Base-by-base conservation (phyloP, 805 yeast genomes). In the Starmerella vaccinii region DNA sequence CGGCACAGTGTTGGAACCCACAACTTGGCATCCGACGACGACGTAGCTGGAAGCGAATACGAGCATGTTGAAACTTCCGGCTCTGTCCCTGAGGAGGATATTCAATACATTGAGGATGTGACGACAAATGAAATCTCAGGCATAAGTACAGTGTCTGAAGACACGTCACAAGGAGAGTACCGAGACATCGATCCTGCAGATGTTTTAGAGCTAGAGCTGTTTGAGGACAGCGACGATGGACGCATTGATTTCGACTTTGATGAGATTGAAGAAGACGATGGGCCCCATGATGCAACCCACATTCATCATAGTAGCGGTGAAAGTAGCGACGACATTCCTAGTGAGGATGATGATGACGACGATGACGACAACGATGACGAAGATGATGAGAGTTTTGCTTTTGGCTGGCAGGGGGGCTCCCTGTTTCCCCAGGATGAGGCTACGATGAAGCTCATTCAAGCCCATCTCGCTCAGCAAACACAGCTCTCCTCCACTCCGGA, bases 321-420 rank as follows among this genome's bases (percentile, higher is more conserved):
- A 7, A 66, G 64, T 27, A 27, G 32, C 32, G 13, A 13, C 13
- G 32, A 27, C 13, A 13, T 9, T 27, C 13, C 13, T 13, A 13
- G 13, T 35, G 69, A 64, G 15, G 71, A 65, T 37, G 69, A 66
- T 49, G 64, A 63, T 42, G 61, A 47, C 48, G 38, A 34, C 5
- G 38, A 34, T 69, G 66, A 49, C 64, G 71, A 68, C 40, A 69
- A 66, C 48, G 65, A 65, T 35, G 63, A 50, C 48, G 49, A 37
- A 7, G 35, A 37, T 18, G 67, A 70, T 56, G 73, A 67, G 15
- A 70, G 68, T 21, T 72, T 68, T 9, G 68, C 64, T 39, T 68
- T 63, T 15, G 69, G 66, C 46, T 70, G 68, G 51, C 64, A 64
- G 2, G 46, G 68, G 12, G 71, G 70, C 24, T 55, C 64, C 1